These are phyloP conservation scores for Chlorophyllum brunneum DNA, from an alignment of 768 basidiomycete species.

Conservation along the genomic window DNA sequence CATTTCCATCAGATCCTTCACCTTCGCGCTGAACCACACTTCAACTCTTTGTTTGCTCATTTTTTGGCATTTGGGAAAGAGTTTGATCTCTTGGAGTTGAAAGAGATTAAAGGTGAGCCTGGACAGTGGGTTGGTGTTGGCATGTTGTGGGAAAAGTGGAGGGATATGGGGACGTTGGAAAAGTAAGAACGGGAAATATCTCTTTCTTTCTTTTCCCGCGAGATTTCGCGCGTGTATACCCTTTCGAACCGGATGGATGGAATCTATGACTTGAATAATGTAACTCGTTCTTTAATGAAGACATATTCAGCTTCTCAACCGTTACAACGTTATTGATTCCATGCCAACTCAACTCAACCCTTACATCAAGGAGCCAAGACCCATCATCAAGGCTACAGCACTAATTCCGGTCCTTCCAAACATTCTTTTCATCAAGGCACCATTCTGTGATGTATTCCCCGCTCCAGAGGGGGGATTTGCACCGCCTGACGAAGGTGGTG, in stretches of 20 bases:
- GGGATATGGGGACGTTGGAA: constrained; percentile 70
- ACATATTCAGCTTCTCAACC: no score
- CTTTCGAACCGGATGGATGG: constrained; percentile 1
- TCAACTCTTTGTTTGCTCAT: constrained; percentile 97
- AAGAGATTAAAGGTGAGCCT: constrained; percentile 76
- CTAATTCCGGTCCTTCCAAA: no score
- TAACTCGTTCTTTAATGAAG: background rate
- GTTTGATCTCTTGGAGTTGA: constrained; percentile 86
- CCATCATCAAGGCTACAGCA: no score
- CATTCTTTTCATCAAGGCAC: no score
- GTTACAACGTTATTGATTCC: background rate
- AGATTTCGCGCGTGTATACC: background rate
- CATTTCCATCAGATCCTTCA: constrained; percentile 91
- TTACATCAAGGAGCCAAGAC: no score
- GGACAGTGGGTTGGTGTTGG: constrained; percentile 67
- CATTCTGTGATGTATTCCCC: no score
- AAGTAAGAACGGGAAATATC: background rate
- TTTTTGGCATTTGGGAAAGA: constrained; percentile 95
- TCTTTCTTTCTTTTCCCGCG: background rate
- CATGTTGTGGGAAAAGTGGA: constrained; percentile 85
- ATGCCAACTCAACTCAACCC: no score
- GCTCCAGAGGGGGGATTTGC: no score
- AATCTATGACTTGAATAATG: background rate
- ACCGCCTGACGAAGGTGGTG: no score
- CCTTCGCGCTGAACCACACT: constrained; percentile 90